These are phyloP conservation scores for Neofusicoccum sp. DNA, from an alignment of 2,329 filamentous ascomycete genomes.

Conservation along the genomic window DNA sequence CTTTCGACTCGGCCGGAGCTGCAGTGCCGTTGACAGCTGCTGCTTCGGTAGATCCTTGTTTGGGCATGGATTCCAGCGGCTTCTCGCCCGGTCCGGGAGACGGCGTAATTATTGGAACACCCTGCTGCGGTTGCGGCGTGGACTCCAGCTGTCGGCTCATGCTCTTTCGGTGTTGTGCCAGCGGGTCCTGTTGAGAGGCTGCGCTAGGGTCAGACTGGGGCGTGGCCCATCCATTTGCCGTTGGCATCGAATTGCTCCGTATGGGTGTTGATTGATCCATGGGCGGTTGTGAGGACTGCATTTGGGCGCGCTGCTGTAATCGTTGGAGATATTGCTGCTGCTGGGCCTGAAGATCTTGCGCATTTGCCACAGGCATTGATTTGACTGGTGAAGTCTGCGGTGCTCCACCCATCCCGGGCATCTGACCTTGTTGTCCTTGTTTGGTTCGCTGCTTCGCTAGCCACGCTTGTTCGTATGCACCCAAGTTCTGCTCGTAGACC, in stretches of 20 bases:
- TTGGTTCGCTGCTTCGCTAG: constrained; percentile 52
- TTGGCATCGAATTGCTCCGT: constrained; percentile 19
- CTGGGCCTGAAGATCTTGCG: constrained; percentile 51
- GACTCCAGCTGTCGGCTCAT: constrained; percentile 36
- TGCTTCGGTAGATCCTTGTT: constrained; percentile 18
- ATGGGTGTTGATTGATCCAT: constrained; percentile 13
- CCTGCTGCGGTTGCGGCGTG: constrained; percentile 31
- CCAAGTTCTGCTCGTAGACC: constrained; percentile 73
- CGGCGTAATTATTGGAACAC: constrained; percentile 26
- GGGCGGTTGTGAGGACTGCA: constrained; percentile 13
- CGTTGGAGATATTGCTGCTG: constrained; percentile 26
- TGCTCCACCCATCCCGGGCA: constrained; percentile 34
- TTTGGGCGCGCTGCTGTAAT: constrained; percentile 10
- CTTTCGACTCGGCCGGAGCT: constrained; percentile 17
- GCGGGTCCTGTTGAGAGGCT: constrained; percentile 18
- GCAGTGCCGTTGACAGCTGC: constrained; percentile 23
- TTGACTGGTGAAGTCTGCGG: constrained; percentile 36
- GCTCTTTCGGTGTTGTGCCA: constrained; percentile 35
- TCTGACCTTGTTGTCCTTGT: constrained; percentile 33
- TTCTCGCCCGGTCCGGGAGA: constrained; percentile 30
- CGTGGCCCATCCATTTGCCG: constrained; percentile 46
- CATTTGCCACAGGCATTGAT: constrained; percentile 27
- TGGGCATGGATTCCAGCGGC: constrained; percentile 22
- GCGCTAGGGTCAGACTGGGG: constrained; percentile 39
- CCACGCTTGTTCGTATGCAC: constrained; percentile 73